Evolutionary conservation across 441 rosid genomes (phyloP).

Genomic region (Gossypium schwendimanii): DNA sequence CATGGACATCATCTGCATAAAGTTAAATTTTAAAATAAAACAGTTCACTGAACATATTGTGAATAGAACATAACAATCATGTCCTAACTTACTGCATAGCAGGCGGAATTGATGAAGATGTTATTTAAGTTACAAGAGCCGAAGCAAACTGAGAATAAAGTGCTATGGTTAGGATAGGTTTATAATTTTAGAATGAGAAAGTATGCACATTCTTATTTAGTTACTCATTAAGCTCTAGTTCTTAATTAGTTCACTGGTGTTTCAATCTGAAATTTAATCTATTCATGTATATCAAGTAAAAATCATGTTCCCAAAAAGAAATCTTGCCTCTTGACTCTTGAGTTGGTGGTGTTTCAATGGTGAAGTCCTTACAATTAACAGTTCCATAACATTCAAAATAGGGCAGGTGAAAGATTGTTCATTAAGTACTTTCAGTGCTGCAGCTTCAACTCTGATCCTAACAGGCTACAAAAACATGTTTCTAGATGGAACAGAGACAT

Average conservation of each 20-base stretch:
- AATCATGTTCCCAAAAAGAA: neutral
- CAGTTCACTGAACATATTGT: neutral
- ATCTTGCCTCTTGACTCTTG: neutral
- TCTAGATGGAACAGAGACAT: neutral
- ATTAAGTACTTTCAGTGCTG: neutral
- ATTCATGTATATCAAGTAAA: neutral
- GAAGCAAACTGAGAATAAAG: neutral
- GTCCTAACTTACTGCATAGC: neutral
- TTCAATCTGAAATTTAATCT: neutral
- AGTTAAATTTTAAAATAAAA: conserved; percentile 14
- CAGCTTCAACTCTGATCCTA: neutral
- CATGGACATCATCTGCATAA: conserved; percentile 89
- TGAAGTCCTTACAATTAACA: neutral
- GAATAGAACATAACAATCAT: neutral
- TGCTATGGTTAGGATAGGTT: neutral
- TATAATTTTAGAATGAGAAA: neutral
- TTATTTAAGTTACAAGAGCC: neutral
- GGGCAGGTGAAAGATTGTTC: neutral
- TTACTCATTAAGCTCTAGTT: neutral
- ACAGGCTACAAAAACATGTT: neutral
- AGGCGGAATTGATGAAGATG: neutral
- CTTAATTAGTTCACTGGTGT: neutral
- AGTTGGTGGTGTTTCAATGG: conserved; percentile 2
- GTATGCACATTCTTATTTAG: neutral
- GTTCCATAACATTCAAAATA: neutral